Base-by-base conservation (phyloP, 2,329 filamentous ascomycete genomes). In the Pyrenophora tritici-repentis region DNA sequence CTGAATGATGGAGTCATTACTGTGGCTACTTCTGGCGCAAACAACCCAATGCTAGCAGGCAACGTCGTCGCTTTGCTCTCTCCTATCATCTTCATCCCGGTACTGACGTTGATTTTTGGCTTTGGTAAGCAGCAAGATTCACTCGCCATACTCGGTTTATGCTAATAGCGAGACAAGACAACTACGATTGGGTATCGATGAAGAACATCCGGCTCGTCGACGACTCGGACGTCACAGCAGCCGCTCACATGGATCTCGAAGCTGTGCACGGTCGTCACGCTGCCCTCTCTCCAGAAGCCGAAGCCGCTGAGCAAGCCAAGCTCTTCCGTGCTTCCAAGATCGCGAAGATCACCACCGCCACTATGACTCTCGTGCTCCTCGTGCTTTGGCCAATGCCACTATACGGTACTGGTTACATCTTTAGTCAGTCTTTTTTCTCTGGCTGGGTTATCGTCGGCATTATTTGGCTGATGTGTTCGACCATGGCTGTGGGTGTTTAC, bases 371-470 rank as follows among this genome's bases (percentile, higher is more conserved):
- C 0, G 78, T 85, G 0, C 79, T 96, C 43, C 77, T 96, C 0
- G 79, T 96, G 1, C 81, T 96, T 13, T 96, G 91, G 91, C 91
- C 91, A 0, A 93, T 96, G 82, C 91, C 91, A 0, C 85, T 96
- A 81, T 96, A 94, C 66, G 91, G 90, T 14, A 81, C 82, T 0
- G 83, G 83, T 0, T 96, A 96, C 69, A 83, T 96, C 51, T 95
- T 94, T 75, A 86, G 81, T 70, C 87, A 88, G 76, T 79, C 78
- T 5, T 94, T 94, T 78, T 94, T 93, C 74, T 89, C 88, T 0
- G 89, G 89, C 41, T 92, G 89, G 89, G 84, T 91, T 10, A 79
- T 84, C 1, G 69, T 73, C 3, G 70, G 70, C 9, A 89, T 94
- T 48, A 80, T 92, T 40, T 93, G 90, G 90, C 80, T 93, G 53